Conservation (phyloP, 495 filamentous ascomycete genomes). For the Saxophila tyrrhenica region DNA sequence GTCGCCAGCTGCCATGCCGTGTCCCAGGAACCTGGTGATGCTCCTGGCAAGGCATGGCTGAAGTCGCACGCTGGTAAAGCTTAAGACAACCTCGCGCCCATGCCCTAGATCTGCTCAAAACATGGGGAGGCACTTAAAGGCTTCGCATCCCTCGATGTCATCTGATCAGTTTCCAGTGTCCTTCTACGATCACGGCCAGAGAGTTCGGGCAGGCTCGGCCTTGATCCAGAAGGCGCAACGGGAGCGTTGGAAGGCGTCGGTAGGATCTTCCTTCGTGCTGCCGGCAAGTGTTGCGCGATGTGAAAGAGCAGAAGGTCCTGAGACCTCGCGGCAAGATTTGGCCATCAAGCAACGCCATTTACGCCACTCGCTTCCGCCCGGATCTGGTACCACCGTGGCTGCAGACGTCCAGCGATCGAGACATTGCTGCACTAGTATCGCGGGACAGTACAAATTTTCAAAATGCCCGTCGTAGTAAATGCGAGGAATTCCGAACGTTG, state of each 20-base stretch:
- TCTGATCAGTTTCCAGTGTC: too few relatives aligned
- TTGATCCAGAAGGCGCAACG: not conserved
- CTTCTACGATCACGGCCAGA: too few relatives aligned
- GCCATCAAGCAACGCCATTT: not conserved
- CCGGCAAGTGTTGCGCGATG: not conserved
- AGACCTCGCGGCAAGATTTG: not conserved
- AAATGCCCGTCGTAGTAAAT: not conserved
- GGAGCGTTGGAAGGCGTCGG: not conserved
- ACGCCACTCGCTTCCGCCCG: not conserved
- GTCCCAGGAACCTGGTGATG: not conserved
- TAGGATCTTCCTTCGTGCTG: not conserved
- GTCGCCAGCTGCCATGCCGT: not conserved
- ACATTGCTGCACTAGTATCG: not conserved
- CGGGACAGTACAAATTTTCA: not conserved
- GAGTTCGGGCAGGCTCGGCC: not conserved
- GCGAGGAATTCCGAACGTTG: too few relatives aligned
- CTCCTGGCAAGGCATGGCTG: not conserved
- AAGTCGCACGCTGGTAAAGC: not conserved
- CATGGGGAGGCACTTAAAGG: not conserved
- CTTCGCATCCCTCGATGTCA: not conserved
- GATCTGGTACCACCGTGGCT: not conserved
- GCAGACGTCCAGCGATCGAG: not conserved
- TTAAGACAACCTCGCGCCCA: not conserved
- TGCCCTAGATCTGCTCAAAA: not conserved
- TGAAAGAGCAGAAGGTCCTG: not conserved